A percentile compares a stretch with the other conserved stretches of the same genome.
Evolutionary conservation across 176 grass and related monocot species (phyloP).

Genomic region (Musa troglodytarum): DNA sequence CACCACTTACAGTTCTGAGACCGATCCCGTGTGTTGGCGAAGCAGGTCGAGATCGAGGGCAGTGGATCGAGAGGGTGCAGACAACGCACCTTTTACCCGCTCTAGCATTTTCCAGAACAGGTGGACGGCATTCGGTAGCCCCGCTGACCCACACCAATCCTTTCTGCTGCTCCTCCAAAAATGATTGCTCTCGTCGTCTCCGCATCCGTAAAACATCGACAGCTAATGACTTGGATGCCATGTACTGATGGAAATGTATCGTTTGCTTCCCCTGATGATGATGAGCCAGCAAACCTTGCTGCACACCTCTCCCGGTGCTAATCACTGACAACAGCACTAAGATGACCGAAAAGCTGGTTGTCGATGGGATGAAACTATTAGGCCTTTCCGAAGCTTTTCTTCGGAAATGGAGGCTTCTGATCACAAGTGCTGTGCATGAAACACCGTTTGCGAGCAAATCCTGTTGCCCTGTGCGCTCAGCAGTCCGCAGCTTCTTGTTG

Average conservation of each 20-base stretch:
- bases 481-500: background rate
- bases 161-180: conserved; percentile 1
- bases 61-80: too few relatives aligned
- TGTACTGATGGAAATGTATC: background rate
- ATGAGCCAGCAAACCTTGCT: too few relatives aligned
- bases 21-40: background rate
- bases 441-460: background rate
- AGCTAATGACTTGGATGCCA: background rate
- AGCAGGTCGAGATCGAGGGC: too few relatives aligned
- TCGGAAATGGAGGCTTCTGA: background rate
- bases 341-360: background rate
- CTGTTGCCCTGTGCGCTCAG: background rate
- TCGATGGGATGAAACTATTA: background rate
- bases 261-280: too few relatives aligned
- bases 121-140: background rate
- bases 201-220: background rate
- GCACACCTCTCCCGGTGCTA: too few relatives aligned
- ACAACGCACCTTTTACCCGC: background rate
- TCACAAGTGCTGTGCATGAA: background rate
- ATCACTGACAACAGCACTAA: background rate
- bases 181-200: background rate
- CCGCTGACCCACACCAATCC: background rate
- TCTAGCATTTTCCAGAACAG: background rate
- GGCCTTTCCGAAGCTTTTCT: background rate
- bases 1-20: background rate